Percentiles rank a stretch among this genome's conserved stretches.
Evolutionary conservation across 2,329 filamentous ascomycete species (phyloP).

Genomic region (Cladosporium austrohemisphaericum): DNA sequence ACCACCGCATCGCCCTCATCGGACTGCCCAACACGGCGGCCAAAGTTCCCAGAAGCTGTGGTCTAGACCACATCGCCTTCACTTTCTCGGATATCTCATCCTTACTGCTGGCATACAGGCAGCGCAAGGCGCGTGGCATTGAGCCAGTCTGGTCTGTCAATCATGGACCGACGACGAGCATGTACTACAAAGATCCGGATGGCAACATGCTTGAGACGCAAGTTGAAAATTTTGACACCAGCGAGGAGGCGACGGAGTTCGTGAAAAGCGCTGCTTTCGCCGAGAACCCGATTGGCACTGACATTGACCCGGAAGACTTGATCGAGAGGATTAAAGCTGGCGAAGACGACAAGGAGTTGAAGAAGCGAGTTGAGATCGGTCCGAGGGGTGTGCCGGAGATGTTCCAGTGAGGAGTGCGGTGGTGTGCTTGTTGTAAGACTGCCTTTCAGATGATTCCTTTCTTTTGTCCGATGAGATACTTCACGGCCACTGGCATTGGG

Average conservation of each 20-base stretch:
- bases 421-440: too few species aligned
- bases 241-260: constrained; percentile 37
- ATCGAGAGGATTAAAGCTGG: constrained; percentile 28
- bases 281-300: constrained; percentile 43
- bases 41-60: constrained; percentile 18
- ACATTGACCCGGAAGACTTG: constrained; percentile 46
- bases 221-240: constrained; percentile 24
- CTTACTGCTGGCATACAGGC: constrained; percentile 22
- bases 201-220: constrained; percentile 22
- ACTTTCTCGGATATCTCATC: constrained; percentile 22
- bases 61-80: constrained; percentile 29
- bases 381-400: constrained; percentile 8
- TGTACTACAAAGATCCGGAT: constrained; percentile 28
- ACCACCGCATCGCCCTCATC: constrained; percentile 28
- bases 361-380: constrained; percentile 11
- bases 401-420: neutral
- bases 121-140: constrained; percentile 22
- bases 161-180: constrained; percentile 24
- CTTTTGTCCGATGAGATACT: too few species aligned
- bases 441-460: too few species aligned
- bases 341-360: constrained; percentile 22
- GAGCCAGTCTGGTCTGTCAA: constrained; percentile 25
- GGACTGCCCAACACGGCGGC: constrained; percentile 13
- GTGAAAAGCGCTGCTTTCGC: constrained; percentile 38
- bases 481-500: too few species aligned